A percentile compares a stretch with the other conserved stretches of the same genome.
These are phyloP conservation scores for Tulasnella sp. DNA, from an alignment of 768 basidiomycete genomes.

Conservation along the genomic window DNA sequence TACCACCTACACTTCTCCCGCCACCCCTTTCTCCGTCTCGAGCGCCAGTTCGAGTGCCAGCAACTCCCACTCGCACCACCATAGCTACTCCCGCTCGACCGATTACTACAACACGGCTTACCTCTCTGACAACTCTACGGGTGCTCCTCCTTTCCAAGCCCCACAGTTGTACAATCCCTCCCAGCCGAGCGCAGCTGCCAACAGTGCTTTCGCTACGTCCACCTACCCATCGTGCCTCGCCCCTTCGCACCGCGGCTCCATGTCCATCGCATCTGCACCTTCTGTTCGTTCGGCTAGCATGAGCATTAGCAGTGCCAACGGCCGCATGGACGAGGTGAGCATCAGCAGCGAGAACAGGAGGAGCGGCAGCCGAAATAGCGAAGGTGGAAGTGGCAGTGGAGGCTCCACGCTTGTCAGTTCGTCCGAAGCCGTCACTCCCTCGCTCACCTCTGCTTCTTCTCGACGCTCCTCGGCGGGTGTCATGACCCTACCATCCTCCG, in stretches of 20 bases:
- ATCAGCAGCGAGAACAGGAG: neutral
- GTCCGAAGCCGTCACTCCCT: neutral
- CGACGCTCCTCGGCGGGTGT: neutral
- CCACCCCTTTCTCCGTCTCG: neutral
- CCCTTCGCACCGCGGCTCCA: neutral
- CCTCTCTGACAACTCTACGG: neutral
- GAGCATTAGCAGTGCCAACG: neutral
- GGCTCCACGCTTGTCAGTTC: neutral
- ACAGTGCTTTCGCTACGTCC: neutral
- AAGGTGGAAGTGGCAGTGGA: neutral
- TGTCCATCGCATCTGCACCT: neutral
- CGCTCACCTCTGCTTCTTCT: neutral
- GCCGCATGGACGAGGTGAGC: neutral
- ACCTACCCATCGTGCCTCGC: neutral
- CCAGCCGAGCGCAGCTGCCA: conserved; percentile 2
- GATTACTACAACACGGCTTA: neutral
- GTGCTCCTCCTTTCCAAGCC: conserved; percentile 12
- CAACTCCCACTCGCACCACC: neutral
- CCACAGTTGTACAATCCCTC: conserved; percentile 10
- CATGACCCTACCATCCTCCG: no score
- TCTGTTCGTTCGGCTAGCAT: neutral
- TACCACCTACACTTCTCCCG: neutral
- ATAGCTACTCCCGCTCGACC: neutral
- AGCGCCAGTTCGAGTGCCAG: neutral
- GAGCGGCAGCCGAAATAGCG: neutral